phyloP scores from a whole-genome alignment of 768 basidiomycete species.

The Ephemerocybe angulata region DNA sequence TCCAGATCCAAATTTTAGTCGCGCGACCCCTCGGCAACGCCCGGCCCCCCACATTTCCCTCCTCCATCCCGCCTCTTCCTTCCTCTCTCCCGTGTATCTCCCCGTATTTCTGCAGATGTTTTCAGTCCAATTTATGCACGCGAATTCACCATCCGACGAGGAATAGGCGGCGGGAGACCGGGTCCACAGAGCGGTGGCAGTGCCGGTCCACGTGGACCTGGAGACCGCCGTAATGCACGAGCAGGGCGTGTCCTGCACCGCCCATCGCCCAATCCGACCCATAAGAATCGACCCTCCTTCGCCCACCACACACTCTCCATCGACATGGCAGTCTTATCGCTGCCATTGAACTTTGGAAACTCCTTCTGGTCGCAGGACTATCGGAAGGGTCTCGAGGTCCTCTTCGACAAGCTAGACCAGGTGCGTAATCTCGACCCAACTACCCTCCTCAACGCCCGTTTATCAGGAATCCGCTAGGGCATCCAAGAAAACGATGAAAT shows the following conservation, averaged over 20 bases:
- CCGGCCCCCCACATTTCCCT: constrained; percentile 13
- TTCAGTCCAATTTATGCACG: too few species aligned
- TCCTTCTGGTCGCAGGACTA: constrained; percentile 97
- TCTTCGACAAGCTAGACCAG: constrained; percentile 76
- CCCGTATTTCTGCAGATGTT: too few species aligned
- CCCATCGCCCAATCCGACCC: constrained; percentile 15
- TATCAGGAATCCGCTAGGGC: constrained; percentile 46
- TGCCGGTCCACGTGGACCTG: background rate
- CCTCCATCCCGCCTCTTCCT: too few species aligned
- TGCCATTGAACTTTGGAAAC: constrained; percentile 86
- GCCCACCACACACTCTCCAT: constrained; percentile 13
- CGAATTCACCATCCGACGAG: too few species aligned
- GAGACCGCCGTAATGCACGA: constrained; percentile 13
- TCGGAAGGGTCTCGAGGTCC: constrained; percentile 72
- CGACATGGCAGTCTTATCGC: constrained; percentile 80
- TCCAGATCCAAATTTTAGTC: constrained; percentile 24
- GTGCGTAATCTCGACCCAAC: constrained; percentile 52
- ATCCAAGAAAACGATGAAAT: constrained; percentile 81
- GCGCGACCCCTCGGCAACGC: constrained; percentile 25
- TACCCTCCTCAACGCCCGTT: constrained; percentile 1
- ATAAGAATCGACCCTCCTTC: constrained; percentile 17
- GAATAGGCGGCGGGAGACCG: too few species aligned
- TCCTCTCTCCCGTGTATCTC: too few species aligned
- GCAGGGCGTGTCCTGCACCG: constrained; percentile 8
- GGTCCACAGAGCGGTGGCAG: background rate